Evolutionary conservation across 2,329 filamentous ascomycete species (phyloP).

Genomic region (Xylaria sp.): DNA sequence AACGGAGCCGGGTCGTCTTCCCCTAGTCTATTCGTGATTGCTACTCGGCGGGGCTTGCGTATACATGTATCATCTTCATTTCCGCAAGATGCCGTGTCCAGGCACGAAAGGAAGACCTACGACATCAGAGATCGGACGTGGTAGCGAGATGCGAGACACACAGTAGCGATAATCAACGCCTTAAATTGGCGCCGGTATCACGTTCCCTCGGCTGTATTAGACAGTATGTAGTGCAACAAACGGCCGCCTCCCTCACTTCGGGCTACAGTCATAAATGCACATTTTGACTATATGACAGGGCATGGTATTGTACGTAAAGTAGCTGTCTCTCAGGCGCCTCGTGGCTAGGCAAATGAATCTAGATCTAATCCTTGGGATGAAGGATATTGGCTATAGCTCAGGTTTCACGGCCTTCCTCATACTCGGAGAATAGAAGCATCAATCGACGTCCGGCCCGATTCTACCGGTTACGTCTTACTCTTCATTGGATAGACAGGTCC

Average conservation of each 20-base stretch:
- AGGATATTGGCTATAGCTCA: neutral
- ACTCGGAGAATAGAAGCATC: neutral
- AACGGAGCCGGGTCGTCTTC: neutral
- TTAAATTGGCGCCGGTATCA: neutral
- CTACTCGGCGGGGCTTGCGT: neutral
- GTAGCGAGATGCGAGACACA: constrained; percentile 8
- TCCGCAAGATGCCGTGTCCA: constrained; percentile 14
- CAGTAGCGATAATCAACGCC: constrained; percentile 14
- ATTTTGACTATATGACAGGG: neutral
- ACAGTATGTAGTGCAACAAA: constrained; percentile 1
- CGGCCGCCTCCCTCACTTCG: neutral
- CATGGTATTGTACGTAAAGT: neutral
- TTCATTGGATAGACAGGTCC: neutral
- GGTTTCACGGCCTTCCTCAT: neutral
- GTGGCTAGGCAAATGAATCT: neutral
- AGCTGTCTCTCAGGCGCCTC: neutral
- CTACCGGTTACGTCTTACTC: neutral
- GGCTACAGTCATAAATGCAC: neutral
- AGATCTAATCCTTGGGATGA: neutral
- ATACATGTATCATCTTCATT: constrained; percentile 7
- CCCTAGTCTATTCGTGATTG: neutral
- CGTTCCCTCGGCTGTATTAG: neutral
- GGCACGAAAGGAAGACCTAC: neutral
- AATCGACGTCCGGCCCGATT: constrained; percentile 26
- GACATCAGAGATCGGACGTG: neutral